Evolutionary conservation across 495 filamentous ascomycete genomes (phyloP).

Genomic region (Aspergillus sclerotiicarbonarius): DNA sequence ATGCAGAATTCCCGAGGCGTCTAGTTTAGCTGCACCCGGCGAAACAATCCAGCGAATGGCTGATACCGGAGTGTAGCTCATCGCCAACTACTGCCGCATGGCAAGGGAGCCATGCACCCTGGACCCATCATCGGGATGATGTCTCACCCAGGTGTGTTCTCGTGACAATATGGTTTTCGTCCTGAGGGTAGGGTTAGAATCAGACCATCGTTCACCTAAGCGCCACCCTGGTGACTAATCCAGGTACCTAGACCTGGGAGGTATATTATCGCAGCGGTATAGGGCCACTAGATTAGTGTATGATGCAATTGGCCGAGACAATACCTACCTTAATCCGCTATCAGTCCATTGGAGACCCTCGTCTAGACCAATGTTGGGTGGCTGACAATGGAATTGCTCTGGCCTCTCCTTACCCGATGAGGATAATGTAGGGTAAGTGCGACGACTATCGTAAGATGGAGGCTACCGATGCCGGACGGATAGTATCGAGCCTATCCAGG

Average conservation of each 20-base stretch:
- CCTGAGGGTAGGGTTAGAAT: too few relatives aligned
- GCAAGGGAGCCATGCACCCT: too few relatives aligned
- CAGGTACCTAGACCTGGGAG: too few relatives aligned
- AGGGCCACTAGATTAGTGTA: too few relatives aligned
- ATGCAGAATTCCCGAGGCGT: neutral
- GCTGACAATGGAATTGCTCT: neutral
- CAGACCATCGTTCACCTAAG: too few relatives aligned
- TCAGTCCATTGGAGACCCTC: neutral
- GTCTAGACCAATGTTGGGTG: neutral
- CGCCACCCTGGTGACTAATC: too few relatives aligned
- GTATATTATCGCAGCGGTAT: too few relatives aligned
- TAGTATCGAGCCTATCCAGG: neutral
- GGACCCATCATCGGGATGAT: too few relatives aligned
- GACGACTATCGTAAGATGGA: too few relatives aligned
- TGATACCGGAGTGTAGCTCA: neutral
- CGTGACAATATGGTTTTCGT: too few relatives aligned
- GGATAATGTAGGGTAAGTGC: neutral
- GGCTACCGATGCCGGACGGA: too few relatives aligned
- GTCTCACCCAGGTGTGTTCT: too few relatives aligned
- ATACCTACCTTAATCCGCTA: neutral
- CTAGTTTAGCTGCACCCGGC: neutral
- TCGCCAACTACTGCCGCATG: neutral
- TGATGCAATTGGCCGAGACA: neutral
- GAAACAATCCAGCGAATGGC: neutral
- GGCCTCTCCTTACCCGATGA: neutral